Evolutionary conservation across 2,329 filamentous ascomycete species (phyloP).

Genomic region (Eutypa lata): DNA sequence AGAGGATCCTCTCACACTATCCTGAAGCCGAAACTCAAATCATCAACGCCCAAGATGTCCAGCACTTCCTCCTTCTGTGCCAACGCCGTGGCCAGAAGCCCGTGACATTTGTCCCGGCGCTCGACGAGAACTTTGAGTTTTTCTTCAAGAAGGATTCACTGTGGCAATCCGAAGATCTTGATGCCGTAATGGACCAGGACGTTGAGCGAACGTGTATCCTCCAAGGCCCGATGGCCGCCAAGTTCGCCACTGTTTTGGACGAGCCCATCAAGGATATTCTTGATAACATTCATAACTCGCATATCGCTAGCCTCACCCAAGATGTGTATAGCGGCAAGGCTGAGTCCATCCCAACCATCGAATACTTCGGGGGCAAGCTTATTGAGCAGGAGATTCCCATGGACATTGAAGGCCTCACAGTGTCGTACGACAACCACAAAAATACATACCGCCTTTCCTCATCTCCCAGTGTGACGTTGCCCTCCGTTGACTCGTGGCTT

Average conservation of each 20-base stretch:
- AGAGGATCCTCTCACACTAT: conserved; percentile 77
- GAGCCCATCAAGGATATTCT: conserved; percentile 95
- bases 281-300: conserved; percentile 82
- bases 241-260: conserved; percentile 84
- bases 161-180: conserved; percentile 97
- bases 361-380: conserved; percentile 93
- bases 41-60: conserved; percentile 97
- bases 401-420: conserved; percentile 82
- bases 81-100: conserved; percentile 92
- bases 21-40: conserved; percentile 85
- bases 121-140: conserved; percentile 97
- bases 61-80: conserved; percentile 93
- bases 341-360: conserved; percentile 74
- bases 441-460: conserved; percentile 80
- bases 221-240: conserved; percentile 89
- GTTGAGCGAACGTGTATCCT: conserved; percentile 95
- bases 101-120: conserved; percentile 88
- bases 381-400: conserved; percentile 67
- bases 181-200: conserved; percentile 92
- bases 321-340: conserved; percentile 78
- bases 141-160: conserved; percentile 99
- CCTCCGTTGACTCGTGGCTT: conserved; percentile 80
- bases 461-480: conserved; percentile 69
- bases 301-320: conserved; percentile 74
- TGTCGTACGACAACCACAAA: conserved; percentile 76